phyloP scores from a whole-genome alignment of 345 rosid species.

The Eucalyptus virginea region DNA sequence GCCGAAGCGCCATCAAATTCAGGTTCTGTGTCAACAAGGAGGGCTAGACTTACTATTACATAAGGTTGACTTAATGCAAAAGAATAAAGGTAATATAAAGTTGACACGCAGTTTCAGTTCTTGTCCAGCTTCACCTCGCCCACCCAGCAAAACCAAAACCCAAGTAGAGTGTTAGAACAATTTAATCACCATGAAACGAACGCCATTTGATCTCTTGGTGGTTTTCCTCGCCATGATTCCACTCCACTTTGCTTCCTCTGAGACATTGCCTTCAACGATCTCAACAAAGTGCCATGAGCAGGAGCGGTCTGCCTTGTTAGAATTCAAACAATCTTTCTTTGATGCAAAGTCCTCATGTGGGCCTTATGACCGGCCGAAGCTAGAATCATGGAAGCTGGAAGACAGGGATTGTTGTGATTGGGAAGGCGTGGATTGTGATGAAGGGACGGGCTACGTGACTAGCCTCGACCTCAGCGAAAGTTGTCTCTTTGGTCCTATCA shows the following conservation, averaged over 20 bases:
- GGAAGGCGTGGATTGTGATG: not conserved
- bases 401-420: not conserved
- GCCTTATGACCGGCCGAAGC: fast-evolving
- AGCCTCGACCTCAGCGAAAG: conserved; percentile 1
- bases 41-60: too few species aligned
- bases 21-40: too few species aligned
- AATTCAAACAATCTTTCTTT: not conserved
- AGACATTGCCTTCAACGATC: not conserved
- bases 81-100: too few species aligned
- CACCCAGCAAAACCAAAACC: not conserved
- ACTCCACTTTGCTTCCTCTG: not conserved
- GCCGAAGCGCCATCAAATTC: too few species aligned
- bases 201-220: not conserved
- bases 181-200: not conserved
- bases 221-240: not conserved
- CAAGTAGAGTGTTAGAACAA: not conserved
- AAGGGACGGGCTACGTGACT: not conserved
- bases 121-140: too few species aligned
- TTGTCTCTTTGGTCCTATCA: not conserved
- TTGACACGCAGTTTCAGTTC: too few species aligned
- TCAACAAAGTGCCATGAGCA: not conserved
- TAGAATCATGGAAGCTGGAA: not conserved
- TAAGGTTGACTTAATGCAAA: not conserved
- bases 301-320: not conserved
- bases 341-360: not conserved